Conservation (phyloP, 2,329 filamentous ascomycete genomes). For the Venturia aucupariae region DNA sequence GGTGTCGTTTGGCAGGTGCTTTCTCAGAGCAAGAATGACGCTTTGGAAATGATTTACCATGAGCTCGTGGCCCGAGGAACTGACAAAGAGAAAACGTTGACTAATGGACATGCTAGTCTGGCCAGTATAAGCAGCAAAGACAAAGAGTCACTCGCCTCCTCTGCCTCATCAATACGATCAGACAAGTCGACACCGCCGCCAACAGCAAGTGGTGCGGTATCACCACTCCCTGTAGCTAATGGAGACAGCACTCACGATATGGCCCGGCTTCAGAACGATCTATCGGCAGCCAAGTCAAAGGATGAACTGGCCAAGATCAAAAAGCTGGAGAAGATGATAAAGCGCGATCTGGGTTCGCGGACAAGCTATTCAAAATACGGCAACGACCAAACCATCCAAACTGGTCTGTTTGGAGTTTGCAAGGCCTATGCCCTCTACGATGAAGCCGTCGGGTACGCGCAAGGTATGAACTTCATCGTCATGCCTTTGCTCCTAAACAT, state of each 20-base stretch:
- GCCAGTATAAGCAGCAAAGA: conserved; percentile 47
- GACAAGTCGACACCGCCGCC: conserved; percentile 45
- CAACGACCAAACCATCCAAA: conserved; percentile 80
- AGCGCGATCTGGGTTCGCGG: conserved; percentile 78
- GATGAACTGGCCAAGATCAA: conserved; percentile 64
- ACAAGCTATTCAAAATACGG: conserved; percentile 97
- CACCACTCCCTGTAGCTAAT: conserved; percentile 38
- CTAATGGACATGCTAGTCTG: conserved; percentile 36
- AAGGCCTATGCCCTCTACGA: conserved; percentile 97
- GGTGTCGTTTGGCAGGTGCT: conserved; percentile 99
- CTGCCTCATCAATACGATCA: conserved; percentile 76
- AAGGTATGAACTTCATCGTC: conserved; percentile 97
- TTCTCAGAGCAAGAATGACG: conserved; percentile 88
- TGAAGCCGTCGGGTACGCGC: conserved; percentile 88
- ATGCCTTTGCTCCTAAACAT: conserved; percentile 95
- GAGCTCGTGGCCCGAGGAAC: conserved; percentile 73
- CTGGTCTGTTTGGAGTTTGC: conserved; percentile 88
- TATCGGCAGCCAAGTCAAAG: conserved; percentile 62
- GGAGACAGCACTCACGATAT: conserved; percentile 47
- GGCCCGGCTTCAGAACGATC: conserved; percentile 54
- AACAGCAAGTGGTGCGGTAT: conserved; percentile 25
- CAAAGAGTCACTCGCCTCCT: conserved; percentile 62
- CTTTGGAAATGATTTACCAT: conserved; percentile 76
- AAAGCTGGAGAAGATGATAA: conserved; percentile 86
- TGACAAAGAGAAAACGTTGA: conserved; percentile 58